These are phyloP conservation scores for Lichtheimia ramosa DNA, from an alignment of 371 early-diverging fungal species.

Conservation along the genomic window DNA sequence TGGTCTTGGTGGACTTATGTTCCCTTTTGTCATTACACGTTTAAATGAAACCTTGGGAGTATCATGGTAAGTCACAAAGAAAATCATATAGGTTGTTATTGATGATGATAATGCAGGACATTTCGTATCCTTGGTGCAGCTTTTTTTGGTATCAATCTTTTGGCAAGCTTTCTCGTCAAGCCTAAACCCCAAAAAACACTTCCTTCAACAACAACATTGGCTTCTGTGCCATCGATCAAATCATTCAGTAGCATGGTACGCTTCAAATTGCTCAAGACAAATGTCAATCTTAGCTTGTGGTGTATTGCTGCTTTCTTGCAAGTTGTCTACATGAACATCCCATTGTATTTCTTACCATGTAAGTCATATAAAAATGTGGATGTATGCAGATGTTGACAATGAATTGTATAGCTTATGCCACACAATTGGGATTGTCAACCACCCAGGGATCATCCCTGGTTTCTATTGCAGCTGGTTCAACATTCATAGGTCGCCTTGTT, in stretches of 20 bases:
- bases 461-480: constrained; percentile 45
- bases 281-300: constrained; percentile 9
- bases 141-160: constrained; percentile 4
- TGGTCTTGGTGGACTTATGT: neutral
- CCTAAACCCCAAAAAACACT: constrained; percentile 1
- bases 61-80: neutral
- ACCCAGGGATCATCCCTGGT: constrained; percentile 33
- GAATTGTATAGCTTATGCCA: constrained; percentile 8
- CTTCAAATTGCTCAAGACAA: no score
- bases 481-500: constrained; percentile 55
- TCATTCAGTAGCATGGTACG: no score
- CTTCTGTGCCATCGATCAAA: constrained; percentile 5
- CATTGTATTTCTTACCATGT: constrained; percentile 15
- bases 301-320: constrained; percentile 4
- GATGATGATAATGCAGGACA: constrained; percentile 59
- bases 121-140: constrained; percentile 17
- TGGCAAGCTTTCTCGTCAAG: constrained; percentile 6
- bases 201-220: constrained; percentile 4
- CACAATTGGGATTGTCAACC: constrained; percentile 12
- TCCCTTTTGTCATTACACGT: constrained; percentile 4
- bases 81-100: constrained; percentile 70
- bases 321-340: constrained; percentile 8
- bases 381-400: neutral
- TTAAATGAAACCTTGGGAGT: constrained; percentile 1
- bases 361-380: neutral